Evolutionary conservation across 495 filamentous ascomycete species (phyloP).

Genomic region (Amniculicola lignicola): DNA sequence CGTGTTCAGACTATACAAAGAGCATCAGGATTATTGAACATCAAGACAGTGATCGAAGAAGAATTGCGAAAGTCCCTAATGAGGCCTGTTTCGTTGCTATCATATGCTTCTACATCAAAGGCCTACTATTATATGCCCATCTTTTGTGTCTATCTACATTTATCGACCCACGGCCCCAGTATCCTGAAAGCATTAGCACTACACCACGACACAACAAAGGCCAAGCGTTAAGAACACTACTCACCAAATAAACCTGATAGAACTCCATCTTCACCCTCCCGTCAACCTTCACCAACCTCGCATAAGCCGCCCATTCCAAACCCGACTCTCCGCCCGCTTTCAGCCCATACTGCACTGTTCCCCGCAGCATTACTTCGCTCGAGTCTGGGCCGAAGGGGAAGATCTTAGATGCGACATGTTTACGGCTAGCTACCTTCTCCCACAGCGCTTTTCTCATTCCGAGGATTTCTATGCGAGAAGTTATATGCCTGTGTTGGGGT

Average conservation of each 20-base stretch:
- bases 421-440: slow-evolving; percentile 52
- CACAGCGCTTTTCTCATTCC: slow-evolving; percentile 55
- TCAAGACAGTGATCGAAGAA: no score
- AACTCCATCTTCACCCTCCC: slow-evolving; percentile 55
- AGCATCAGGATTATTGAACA: no score
- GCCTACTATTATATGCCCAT: neutral
- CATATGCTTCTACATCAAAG: neutral
- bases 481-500: neutral
- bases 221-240: slow-evolving; percentile 6
- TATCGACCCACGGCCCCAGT: slow-evolving; percentile 13
- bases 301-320: slow-evolving; percentile 56
- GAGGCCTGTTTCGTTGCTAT: neutral
- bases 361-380: slow-evolving; percentile 61
- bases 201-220: neutral
- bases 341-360: slow-evolving; percentile 55
- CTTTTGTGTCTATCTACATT: neutral
- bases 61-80: no score
- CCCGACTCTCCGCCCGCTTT: slow-evolving; percentile 49
- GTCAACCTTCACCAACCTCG: slow-evolving; percentile 49
- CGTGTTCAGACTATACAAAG: no score
- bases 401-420: slow-evolving; percentile 51
- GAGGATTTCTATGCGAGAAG: slow-evolving; percentile 51
- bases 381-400: slow-evolving; percentile 50
- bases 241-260: slow-evolving; percentile 66
- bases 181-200: slow-evolving; percentile 18